Base-by-base conservation (phyloP, 2,329 filamentous ascomycete species). In the Aspergillus oerlinghausenensis region DNA sequence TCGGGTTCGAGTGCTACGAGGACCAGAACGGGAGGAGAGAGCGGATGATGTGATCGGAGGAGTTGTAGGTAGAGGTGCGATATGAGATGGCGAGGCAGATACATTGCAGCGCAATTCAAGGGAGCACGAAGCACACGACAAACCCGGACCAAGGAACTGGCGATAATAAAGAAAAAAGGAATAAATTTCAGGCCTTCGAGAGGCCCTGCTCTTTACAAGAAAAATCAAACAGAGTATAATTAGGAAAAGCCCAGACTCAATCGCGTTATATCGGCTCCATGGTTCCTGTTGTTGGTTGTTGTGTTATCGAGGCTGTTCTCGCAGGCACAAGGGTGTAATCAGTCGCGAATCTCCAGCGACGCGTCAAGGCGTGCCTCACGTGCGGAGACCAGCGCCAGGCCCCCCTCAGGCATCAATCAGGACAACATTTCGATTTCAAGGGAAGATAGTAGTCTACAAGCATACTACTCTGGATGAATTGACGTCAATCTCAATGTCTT, bases 1-100 rank as follows among this genome's bases (percentile, higher is more conserved):
- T 99, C 94, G 55, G 94, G 92, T 70, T 97, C 93, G 71, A 97
- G 89, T 38, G 93, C 90, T 62, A 92, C 92, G 55, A 99, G 88
- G 61, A 99, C 85, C 26, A 97, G 83, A 54, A 97, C 91, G 0
- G 92, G 92, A 42, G 93, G 89, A 19, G 92, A 94, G 52, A 93
- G 85, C n/a, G 92, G 88, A 71, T 97, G 90, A 63, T 92, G 88
- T 48, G 89, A 89, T 73, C 84, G 85, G 73, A 95, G 86, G 55
- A 99, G 88, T 75, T 96, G 89, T 58, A 84, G 84, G 80, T 99
- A 99, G 67, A 97, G 86, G 67, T 93, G 92, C 51, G 92, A 90
- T 71, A 97, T 89, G 62, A 96, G 83, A 63, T 85, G 84, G 63
- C 94, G 90, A 69, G 93, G 94, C 62, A 99, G 88, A 87, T 97